These are phyloP conservation scores for Rutstroemia sp. DNA, from an alignment of 2,329 filamentous ascomycete species.

Conservation along the genomic window DNA sequence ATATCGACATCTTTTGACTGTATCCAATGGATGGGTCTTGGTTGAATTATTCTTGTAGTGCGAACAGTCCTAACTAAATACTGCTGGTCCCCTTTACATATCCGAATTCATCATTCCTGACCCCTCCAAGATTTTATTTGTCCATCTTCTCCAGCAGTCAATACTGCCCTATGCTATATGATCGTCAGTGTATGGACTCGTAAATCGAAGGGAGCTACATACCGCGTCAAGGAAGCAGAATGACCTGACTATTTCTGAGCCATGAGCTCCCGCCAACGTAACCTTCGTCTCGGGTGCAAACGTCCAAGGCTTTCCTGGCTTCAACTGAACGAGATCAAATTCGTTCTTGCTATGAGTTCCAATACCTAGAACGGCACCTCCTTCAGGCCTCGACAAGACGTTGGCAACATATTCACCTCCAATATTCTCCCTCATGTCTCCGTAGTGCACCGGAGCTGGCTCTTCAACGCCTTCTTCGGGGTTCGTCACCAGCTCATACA, in stretches of 20 bases:
- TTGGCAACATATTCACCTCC: slow-evolving; percentile 69
- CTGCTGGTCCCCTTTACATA: not conserved
- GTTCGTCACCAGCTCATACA: slow-evolving; percentile 62
- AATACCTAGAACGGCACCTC: slow-evolving; percentile 53
- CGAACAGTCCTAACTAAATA: too few relatives aligned
- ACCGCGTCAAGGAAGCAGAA: slow-evolving; percentile 57
- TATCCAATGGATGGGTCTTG: too few relatives aligned
- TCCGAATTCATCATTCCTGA: slow-evolving; percentile 9
- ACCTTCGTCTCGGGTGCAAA: slow-evolving; percentile 50
- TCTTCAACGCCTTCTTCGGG: slow-evolving; percentile 49
- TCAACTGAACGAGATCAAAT: slow-evolving; percentile 55
- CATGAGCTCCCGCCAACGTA: slow-evolving; percentile 54
- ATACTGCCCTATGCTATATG: slow-evolving; percentile 27
- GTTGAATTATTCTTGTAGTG: too few relatives aligned
- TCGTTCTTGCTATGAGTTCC: slow-evolving; percentile 55
- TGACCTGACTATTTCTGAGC: slow-evolving; percentile 54
- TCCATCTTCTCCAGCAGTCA: slow-evolving; percentile 35
- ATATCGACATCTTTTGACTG: not conserved
- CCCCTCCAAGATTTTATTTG: slow-evolving; percentile 33
- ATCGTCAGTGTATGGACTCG: slow-evolving; percentile 1
- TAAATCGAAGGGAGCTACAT: slow-evolving; percentile 10
- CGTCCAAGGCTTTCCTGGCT: slow-evolving; percentile 44
- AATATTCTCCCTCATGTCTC: slow-evolving; percentile 59
- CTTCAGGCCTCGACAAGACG: slow-evolving; percentile 52
- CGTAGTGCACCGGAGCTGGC: slow-evolving; percentile 47